Evolutionary conservation across 768 basidiomycete genomes (phyloP).

Genomic region (Roridomyces roridus): DNA sequence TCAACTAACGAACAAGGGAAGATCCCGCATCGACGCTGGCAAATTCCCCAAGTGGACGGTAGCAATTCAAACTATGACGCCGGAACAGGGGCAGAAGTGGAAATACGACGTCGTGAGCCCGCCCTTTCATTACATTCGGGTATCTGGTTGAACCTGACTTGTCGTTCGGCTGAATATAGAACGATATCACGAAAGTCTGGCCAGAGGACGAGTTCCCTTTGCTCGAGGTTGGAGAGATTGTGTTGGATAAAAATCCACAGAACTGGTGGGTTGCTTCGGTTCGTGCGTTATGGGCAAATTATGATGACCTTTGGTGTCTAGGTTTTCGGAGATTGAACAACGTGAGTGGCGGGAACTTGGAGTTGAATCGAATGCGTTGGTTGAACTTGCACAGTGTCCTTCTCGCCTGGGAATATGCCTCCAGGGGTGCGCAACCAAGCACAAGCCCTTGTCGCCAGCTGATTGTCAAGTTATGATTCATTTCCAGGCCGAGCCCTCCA

Average conservation of each 20-base stretch:
- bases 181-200: constrained; percentile 24
- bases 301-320: background rate
- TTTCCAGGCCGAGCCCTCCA: constrained; percentile 24
- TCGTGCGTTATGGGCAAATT: background rate
- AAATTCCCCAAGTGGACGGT: constrained; percentile 21
- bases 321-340: constrained; percentile 26
- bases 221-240: constrained; percentile 17
- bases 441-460: too few species aligned
- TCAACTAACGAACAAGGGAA: background rate
- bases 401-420: constrained; percentile 21
- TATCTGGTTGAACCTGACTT: background rate
- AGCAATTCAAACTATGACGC: constrained; percentile 22
- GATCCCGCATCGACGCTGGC: constrained; percentile 16
- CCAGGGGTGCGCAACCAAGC: constrained; percentile 21
- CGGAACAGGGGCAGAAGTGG: constrained; percentile 17
- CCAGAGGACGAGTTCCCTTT: constrained; percentile 21
- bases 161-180: background rate
- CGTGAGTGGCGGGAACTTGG: background rate
- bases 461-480: too few species aligned
- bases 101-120: constrained; percentile 24
- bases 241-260: constrained; percentile 23
- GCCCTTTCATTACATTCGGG: background rate
- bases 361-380: too few species aligned
- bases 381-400: constrained; percentile 4
- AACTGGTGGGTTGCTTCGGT: constrained; percentile 16